Base-by-base conservation (phyloP, 2,329 filamentous ascomycete genomes). In the Alternaria sp. region DNA sequence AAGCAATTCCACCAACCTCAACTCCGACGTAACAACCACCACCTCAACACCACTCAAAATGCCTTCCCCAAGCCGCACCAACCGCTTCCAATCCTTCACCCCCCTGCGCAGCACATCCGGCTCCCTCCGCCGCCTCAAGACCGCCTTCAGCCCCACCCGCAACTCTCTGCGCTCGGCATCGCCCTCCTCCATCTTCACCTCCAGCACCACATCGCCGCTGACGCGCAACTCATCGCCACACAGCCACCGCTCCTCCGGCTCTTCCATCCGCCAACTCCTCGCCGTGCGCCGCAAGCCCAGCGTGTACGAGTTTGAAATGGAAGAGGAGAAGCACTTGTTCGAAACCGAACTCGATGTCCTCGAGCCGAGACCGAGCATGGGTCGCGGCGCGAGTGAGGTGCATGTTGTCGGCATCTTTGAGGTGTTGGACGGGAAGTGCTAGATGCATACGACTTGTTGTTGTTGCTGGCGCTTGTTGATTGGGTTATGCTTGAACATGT, bases 371-470 rank as follows among this genome's bases (percentile, higher is more conserved):
- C 76, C 77, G 0, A 64, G 58, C 9, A 14, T 67, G 9, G 65
- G 58, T 1, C 50, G 57, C 5, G 61, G 68, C 2, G 55, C 55
- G 0, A 69, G 68, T 8, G 73, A 72, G 45, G 73, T 74, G 5
- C 71, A 75, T 47, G 79, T 80, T 30, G 74, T 79, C 0, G 76
- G 79, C 21, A 80, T 80, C 30, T 80, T 80, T 43, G 76, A 80
- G 73, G 79, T 80, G 11, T 57, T 80, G 51, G 75, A 78, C 28
- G 77, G 78, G 1, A 74, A 72, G 66, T 71, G 63, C 53, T 78
- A 69, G 57, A 28, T 2, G 18, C 23, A 12, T 28, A 20, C 9
- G 33, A 37, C 33, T 37, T 37, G 33, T 30, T 12, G 26, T 28
- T 9, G 20, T 11, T 45, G 33, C n/a, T 20, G 18, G 20, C 21